Conservation (phyloP, 108 stramenopile genomes). For the Cafeteria roenbergensis region DNA sequence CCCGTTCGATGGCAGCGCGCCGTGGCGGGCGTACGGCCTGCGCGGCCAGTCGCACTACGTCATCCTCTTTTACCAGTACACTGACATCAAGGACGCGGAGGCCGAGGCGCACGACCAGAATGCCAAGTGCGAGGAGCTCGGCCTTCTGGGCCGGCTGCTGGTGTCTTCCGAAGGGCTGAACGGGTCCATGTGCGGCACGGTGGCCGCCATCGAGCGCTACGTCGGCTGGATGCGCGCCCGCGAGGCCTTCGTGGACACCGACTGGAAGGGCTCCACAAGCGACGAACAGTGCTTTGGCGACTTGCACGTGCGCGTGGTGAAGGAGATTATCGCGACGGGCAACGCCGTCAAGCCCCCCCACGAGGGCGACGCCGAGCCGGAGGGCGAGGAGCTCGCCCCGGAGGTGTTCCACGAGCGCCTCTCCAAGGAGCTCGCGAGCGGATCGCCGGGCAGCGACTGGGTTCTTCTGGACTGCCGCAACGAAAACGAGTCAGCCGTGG, state of each 20-base stretch:
- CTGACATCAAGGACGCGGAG: neutral
- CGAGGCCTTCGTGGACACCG: constrained; percentile 12
- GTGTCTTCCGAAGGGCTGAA: constrained; percentile 24
- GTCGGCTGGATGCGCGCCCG: neutral
- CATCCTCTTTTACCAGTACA: constrained; percentile 14
- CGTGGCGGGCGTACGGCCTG: too few species aligned
- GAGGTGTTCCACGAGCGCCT: constrained; percentile 10
- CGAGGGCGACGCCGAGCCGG: neutral
- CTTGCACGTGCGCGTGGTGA: neutral
- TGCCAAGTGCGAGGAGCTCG: neutral
- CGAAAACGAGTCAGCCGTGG: constrained; percentile 14
- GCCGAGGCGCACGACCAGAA: neutral
- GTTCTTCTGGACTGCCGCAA: constrained; percentile 28
- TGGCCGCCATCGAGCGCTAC: neutral
- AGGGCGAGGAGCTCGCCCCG: constrained; percentile 1
- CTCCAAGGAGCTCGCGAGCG: neutral
- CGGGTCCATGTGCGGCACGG: constrained; percentile 17
- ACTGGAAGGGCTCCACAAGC: constrained; percentile 15
- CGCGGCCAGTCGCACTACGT: too few species aligned
- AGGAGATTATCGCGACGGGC: constrained; percentile 16
- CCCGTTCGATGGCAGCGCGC: too few species aligned
- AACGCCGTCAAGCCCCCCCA: neutral
- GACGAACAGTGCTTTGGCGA: constrained; percentile 11
- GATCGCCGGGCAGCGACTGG: neutral
- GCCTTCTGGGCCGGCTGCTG: constrained; percentile 19